A percentile compares a stretch with the other conserved stretches of the same genome.
These are phyloP conservation scores for Corymbia calophylla DNA, from an alignment of 441 rosid genomes.

Conservation along the genomic window DNA sequence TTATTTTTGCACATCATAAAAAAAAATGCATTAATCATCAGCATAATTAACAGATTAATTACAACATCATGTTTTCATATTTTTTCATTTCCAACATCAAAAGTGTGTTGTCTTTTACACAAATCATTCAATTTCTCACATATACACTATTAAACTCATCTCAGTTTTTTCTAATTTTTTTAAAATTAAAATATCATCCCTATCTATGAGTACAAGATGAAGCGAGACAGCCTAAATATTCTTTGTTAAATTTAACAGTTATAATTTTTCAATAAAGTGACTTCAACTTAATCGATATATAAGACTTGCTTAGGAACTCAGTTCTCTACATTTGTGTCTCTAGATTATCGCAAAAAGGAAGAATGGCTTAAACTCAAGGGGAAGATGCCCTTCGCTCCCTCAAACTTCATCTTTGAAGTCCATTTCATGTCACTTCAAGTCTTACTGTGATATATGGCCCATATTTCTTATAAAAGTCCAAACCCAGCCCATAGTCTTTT, in stretches of 20 bases:
- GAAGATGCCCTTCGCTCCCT: not conserved
- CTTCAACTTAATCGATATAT: rapidly evolving
- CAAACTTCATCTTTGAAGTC: rapidly evolving
- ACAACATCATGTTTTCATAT: not conserved
- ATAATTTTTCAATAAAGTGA: rapidly evolving
- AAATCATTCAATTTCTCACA: not conserved
- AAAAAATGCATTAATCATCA: no score
- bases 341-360: not conserved
- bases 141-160: rapidly evolving
- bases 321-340: not conserved
- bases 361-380: not conserved
- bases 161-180: not conserved
- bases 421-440: not conserved
- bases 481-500: no score
- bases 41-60: no score
- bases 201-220: rapidly evolving
- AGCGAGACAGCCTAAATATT: not conserved
- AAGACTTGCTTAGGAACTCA: not conserved
- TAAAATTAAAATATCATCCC: not conserved
- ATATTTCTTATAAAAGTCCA: no score
- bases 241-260: not conserved
- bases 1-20: no score
- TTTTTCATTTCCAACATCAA: not conserved
- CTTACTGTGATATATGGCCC: not conserved
- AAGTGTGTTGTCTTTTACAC: rapidly evolving